Conservation (phyloP, 148 eudicot genomes). For the Oxyria digyna region DNA sequence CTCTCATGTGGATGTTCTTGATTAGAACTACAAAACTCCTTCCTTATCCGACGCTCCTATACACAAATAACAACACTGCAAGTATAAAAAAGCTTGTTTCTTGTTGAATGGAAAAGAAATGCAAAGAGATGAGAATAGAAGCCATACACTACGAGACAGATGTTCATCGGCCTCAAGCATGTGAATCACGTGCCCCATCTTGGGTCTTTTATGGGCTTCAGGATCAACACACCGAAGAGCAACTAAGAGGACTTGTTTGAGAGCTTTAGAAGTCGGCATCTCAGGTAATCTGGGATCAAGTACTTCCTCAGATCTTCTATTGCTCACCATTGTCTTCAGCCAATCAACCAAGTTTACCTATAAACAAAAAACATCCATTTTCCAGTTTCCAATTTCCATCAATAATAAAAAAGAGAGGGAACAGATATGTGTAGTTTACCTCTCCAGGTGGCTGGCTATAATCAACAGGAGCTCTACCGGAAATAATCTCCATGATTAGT, state of each 20-base stretch:
- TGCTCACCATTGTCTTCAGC: slow-evolving; percentile 10
- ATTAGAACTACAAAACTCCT: not conserved
- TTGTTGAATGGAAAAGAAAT: not conserved
- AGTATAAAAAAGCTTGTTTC: not conserved
- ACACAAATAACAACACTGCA: not conserved
- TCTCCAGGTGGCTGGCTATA: slow-evolving; percentile 4
- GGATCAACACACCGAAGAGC: slow-evolving; percentile 9
- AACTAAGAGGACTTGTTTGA: slow-evolving; percentile 5
- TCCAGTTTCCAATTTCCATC: not conserved
- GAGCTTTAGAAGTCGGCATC: slow-evolving; percentile 6
- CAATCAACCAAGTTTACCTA: slow-evolving; percentile 9
- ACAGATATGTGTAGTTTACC: not conserved
- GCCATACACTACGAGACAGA: slow-evolving; percentile 1
- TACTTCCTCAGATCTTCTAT: slow-evolving; percentile 8
- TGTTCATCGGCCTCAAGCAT: slow-evolving; percentile 6
- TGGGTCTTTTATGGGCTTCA: slow-evolving; percentile 8
- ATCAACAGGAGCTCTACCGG: slow-evolving; percentile 11
- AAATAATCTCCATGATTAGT: slow-evolving; percentile 8
- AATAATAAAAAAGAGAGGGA: not conserved
- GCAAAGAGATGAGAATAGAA: not conserved
- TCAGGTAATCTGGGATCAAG: not conserved
- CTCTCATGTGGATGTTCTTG: not conserved
- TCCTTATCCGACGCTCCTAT: slow-evolving; percentile 3
- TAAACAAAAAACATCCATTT: not conserved
- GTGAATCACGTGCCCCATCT: slow-evolving; percentile 10